Evolutionary conservation across 2,329 filamentous ascomycete genomes (phyloP).

Genomic region (Coniochaeta hoffmannii): DNA sequence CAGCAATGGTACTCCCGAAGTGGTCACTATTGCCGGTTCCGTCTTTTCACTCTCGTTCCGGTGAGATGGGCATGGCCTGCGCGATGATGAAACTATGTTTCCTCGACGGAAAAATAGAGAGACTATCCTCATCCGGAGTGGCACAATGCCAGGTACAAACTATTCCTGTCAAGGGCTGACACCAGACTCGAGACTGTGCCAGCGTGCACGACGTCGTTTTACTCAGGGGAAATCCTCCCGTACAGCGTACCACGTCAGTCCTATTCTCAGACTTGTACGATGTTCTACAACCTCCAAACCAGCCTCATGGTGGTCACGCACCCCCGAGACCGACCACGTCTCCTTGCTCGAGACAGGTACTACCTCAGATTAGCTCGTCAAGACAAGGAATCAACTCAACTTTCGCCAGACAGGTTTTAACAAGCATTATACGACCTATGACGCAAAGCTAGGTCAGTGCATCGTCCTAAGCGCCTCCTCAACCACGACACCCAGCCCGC

Average conservation of each 20-base stretch:
- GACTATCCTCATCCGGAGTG: neutral
- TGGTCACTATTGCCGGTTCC: neutral
- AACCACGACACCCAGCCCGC: constrained; percentile 37
- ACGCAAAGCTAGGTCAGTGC: too few species aligned
- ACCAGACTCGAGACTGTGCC: neutral
- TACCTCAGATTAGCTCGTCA: too few species aligned
- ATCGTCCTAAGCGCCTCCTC: constrained; percentile 21
- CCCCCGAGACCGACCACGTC: neutral
- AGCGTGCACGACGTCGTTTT: neutral
- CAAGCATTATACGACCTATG: too few species aligned
- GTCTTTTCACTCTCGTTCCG: too few species aligned
- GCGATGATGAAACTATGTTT: neutral
- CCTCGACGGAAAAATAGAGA: neutral
- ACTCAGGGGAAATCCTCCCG: neutral
- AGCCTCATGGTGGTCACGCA: neutral
- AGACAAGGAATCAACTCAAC: too few species aligned
- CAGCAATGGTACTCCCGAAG: neutral
- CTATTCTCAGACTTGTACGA: neutral
- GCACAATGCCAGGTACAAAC: neutral
- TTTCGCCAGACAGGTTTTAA: too few species aligned
- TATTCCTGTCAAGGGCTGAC: neutral
- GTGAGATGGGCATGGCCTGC: neutral
- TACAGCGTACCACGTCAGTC: neutral
- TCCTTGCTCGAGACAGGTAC: neutral
- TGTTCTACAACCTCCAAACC: neutral